Conservation (phyloP, 208 protist species). For the Leishmania major region DNA sequence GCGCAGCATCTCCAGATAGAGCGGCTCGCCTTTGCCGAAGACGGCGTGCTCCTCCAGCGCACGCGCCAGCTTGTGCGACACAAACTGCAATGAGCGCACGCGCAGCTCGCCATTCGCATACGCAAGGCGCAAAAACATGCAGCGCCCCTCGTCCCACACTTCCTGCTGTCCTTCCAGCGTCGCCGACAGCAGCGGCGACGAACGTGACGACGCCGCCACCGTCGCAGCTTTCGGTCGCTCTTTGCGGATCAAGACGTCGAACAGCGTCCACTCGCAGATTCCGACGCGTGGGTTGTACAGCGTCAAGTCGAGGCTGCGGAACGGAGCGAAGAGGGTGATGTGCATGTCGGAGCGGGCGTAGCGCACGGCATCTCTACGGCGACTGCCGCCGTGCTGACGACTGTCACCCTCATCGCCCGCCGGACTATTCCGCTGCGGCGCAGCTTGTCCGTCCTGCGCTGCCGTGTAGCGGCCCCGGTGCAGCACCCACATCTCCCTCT, state of each 20-base stretch:
- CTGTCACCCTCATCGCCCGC: not conserved
- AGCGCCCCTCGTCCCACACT: conserved; percentile 49
- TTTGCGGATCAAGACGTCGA: conserved; percentile 82
- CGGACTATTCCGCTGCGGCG: not conserved
- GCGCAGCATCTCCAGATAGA: conserved; percentile 58
- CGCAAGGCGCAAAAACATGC: conserved; percentile 71
- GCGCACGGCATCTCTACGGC: not conserved
- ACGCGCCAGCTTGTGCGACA: conserved; percentile 58
- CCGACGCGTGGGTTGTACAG: conserved; percentile 44
- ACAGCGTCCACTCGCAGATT: conserved; percentile 75
- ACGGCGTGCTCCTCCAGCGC: conserved; percentile 57
- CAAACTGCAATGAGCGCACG: conserved; percentile 67
- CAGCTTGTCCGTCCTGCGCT: not conserved
- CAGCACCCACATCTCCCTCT: conserved; percentile 11
- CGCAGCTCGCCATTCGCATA: conserved; percentile 82
- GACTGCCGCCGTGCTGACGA: not conserved
- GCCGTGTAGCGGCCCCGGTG: conserved; percentile 4
- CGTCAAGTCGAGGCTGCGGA: conserved; percentile 76
- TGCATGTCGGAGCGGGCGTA: conserved; percentile 45
- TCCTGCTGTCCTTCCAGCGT: conserved; percentile 32
- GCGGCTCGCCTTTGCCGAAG: conserved; percentile 63
- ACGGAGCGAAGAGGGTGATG: conserved; percentile 66
- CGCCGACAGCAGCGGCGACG: not conserved
- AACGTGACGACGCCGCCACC: not conserved
- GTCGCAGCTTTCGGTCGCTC: not conserved